Percentiles rank a stretch among this genome's conserved stretches.
These are phyloP conservation scores for Lentinula guzmanii DNA, from an alignment of 768 basidiomycete genomes.

Conservation along the genomic window DNA sequence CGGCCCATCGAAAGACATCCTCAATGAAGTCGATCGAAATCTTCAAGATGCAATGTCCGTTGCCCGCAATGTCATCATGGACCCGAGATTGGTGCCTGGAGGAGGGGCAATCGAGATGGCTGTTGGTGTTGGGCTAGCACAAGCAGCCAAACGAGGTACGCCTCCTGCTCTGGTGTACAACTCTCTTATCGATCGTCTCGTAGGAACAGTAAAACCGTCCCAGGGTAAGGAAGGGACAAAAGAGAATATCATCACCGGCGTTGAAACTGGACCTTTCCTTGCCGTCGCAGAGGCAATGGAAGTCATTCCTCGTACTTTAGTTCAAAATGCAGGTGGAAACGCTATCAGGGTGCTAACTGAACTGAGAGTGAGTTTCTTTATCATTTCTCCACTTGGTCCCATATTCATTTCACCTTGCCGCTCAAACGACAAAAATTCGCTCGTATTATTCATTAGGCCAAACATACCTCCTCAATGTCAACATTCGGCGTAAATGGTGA, in stretches of 20 bases:
- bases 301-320: constrained; percentile 90
- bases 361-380: constrained; percentile 59
- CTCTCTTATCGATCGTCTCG: not conserved
- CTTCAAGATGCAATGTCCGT: constrained; percentile 97
- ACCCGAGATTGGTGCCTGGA: constrained; percentile 89
- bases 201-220: not conserved
- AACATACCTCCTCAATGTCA: constrained; percentile 87
- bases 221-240: constrained; percentile 40
- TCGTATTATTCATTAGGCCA: constrained; percentile 51
- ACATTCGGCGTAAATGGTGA: constrained; percentile 96
- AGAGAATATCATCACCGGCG: constrained; percentile 73
- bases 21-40: constrained; percentile 98
- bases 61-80: constrained; percentile 94
- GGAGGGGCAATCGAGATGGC: constrained; percentile 99
- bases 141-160: not conserved
- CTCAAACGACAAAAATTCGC: not conserved
- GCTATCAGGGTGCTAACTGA: constrained; percentile 91
- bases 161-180: not conserved
- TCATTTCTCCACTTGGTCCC: not conserved
- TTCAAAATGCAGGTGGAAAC: constrained; percentile 95
- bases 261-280: constrained; percentile 86
- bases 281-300: constrained; percentile 97
- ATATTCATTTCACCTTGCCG: not conserved
- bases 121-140: constrained; percentile 78
- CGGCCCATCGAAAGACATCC: constrained; percentile 95